Conservation (phyloP, 495 filamentous ascomycete species). For the Aspergillus cristatus region DNA sequence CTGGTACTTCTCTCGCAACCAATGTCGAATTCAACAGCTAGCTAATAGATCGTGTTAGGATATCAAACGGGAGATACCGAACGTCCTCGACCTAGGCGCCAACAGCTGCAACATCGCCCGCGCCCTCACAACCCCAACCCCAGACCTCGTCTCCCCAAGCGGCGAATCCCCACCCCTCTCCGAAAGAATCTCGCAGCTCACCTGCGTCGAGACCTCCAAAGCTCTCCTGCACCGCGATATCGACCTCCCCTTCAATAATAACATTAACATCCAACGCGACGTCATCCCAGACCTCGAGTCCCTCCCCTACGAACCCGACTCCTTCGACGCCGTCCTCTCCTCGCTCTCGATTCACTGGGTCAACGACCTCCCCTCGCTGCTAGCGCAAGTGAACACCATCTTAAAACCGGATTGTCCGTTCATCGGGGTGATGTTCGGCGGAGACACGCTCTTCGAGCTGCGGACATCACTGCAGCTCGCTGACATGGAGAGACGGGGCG, state of each 20-base stretch:
- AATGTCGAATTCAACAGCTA: constrained; percentile 2
- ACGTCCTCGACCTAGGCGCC: constrained; percentile 87
- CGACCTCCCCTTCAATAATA: constrained; percentile 62
- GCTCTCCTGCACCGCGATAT: constrained; percentile 76
- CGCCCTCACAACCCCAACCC: constrained; percentile 59
- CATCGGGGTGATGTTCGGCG: constrained; percentile 91
- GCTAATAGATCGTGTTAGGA: constrained; percentile 54
- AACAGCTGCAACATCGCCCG: constrained; percentile 92
- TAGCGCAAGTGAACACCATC: constrained; percentile 69
- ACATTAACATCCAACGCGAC: constrained; percentile 60
- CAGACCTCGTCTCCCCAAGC: constrained; percentile 45
- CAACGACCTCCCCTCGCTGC: constrained; percentile 82
- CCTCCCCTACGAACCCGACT: constrained; percentile 65
- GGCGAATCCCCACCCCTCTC: constrained; percentile 59
- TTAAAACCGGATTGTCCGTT: constrained; percentile 90
- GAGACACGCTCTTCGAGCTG: constrained; percentile 89
- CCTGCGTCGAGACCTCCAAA: constrained; percentile 71
- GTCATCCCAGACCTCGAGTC: constrained; percentile 59
- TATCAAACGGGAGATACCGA: constrained; percentile 77
- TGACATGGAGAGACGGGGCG: constrained; percentile 78
- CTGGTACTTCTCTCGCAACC: constrained; percentile 42
- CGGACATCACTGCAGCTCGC: constrained; percentile 90
- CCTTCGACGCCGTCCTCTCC: constrained; percentile 82
- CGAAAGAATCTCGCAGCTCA: constrained; percentile 57
- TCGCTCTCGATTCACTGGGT: constrained; percentile 93